Base-by-base conservation (phyloP, 306 rosid species). In the Rosa rugosa region DNA sequence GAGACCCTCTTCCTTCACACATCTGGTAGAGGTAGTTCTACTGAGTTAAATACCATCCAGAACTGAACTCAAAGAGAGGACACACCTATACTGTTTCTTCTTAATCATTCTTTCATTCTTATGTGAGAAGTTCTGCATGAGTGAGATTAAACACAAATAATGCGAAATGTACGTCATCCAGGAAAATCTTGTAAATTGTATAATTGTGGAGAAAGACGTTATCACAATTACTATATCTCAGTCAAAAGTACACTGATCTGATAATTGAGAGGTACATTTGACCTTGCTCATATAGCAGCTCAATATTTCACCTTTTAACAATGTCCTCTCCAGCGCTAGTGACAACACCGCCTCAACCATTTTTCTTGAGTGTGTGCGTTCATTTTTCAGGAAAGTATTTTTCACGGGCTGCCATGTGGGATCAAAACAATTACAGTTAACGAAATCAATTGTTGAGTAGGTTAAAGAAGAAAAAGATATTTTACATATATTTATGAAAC, bases 251-350 rank as follows among this genome's bases (percentile, higher is more conserved):
- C 54, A 42, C 8, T 9, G 45, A 27, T 27, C 31, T 45, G 49
- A 72, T 50, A 41, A 77, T 44, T 10, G 66, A 63, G 56, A 76
- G 71, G 76, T 56, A 64, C 66, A 27, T 27, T 22, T 73, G 27
- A 84, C 85, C 87, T 84, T 84, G 17, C 76, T 81, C 74, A 78
- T 76, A 60, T 77, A 81, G 81, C 83, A 74, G 81, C 88, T 85
- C 76, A 78, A 47, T 49, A 78, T 81, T 59, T 79, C 72, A 75
- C 44, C 41, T 36, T 81, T 81, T 14, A 77, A 60, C 53, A 74
- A 16, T 77, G 73, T 75, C 79, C 78, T 78, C 81, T 85, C 85
- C 76, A 79, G 25, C 25, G 83, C 85, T 13, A 79, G 44, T 4
- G 85, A 80, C 83, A 82, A 49, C 64, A 82, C 71, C 72, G 68